phyloP scores from a whole-genome alignment of 352 stramenopile species.

The Globisporangium yorkense region DNA sequence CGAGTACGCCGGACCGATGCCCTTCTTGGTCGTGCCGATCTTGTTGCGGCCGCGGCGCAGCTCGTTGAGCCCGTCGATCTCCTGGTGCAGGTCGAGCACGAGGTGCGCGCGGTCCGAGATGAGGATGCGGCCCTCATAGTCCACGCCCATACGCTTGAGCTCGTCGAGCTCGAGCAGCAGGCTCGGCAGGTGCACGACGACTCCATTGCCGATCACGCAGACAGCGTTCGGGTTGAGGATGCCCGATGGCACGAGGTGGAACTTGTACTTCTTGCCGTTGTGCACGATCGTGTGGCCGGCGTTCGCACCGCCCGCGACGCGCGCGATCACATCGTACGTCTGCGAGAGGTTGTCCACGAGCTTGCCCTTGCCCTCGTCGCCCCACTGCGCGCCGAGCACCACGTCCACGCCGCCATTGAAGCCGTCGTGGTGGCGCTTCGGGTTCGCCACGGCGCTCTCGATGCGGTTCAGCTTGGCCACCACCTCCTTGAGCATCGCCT shows the following conservation, averaged over 20 bases:
- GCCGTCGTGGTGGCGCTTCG: conserved; percentile 58
- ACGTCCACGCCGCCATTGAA: conserved; percentile 82
- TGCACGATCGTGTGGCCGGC: conserved; percentile 99
- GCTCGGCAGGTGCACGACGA: conserved; percentile 96
- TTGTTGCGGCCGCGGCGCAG: conserved; percentile 91
- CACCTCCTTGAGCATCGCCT: conserved; percentile 77
- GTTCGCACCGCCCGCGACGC: conserved; percentile 97
- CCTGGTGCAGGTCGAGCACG: conserved; percentile 98
- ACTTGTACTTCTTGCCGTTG: conserved; percentile 98
- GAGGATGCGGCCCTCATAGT: conserved; percentile 93
- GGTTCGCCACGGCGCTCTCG: conserved; percentile 81
- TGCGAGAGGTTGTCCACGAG: conserved; percentile 93
- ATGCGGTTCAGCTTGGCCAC: conserved; percentile 86
- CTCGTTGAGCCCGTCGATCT: conserved; percentile 85
- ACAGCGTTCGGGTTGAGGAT: conserved; percentile 95
- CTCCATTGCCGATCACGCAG: conserved; percentile 98
- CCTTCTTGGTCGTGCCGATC: conserved; percentile 99
- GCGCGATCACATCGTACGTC: conserved; percentile 95
- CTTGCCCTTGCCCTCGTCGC: conserved; percentile 99
- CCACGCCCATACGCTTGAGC: conserved; percentile 85
- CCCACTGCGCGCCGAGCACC: conserved; percentile 97
- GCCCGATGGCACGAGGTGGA: conserved; percentile 97
- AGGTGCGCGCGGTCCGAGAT: conserved; percentile 98
- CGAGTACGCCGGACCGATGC: conserved; percentile 97
- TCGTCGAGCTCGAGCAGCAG: conserved; percentile 94